A percentile compares a stretch with the other conserved stretches of the same genome.
These are phyloP conservation scores for Mortierella alpina DNA, from an alignment of 192 early-diverging fungal genomes.

Conservation along the genomic window DNA sequence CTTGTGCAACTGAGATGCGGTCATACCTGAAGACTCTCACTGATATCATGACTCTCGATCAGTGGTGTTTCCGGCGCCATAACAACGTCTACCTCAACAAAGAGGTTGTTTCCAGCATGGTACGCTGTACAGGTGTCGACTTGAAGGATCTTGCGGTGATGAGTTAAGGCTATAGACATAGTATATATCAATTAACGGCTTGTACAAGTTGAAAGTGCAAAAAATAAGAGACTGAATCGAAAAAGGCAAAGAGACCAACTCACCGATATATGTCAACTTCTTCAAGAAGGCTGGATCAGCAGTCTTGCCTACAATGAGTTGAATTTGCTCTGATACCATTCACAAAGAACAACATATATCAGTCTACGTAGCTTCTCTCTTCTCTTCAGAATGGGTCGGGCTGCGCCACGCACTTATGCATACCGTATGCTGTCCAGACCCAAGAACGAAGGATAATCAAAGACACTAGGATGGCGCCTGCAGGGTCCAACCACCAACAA, in stretches of 20 bases:
- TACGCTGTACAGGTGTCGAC: slow-evolving; percentile 89
- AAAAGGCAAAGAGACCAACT: background rate
- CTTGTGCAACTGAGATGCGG: background rate
- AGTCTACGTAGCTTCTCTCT: background rate
- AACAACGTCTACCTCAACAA: slow-evolving; percentile 97
- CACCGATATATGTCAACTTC: slow-evolving; percentile 84
- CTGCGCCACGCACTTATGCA: background rate
- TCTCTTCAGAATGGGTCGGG: background rate
- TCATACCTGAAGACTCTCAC: slow-evolving; percentile 80
- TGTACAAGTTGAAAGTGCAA: slow-evolving; percentile 10
- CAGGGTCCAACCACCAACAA: slow-evolving; percentile 79
- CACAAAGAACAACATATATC: background rate
- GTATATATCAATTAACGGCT: slow-evolving; percentile 3
- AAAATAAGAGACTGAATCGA: background rate
- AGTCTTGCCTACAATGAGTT: slow-evolving; percentile 83
- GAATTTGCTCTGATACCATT: slow-evolving; percentile 67
- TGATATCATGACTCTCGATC: slow-evolving; percentile 90
- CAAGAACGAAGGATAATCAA: slow-evolving; percentile 77
- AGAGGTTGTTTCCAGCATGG: slow-evolving; percentile 86
- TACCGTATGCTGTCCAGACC: slow-evolving; percentile 69
- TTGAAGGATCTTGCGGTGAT: slow-evolving; percentile 73
- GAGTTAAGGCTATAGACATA: slow-evolving; percentile 69
- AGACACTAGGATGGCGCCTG: slow-evolving; percentile 75
- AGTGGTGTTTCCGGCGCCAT: slow-evolving; percentile 86
- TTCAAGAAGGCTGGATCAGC: slow-evolving; percentile 86